These are phyloP conservation scores for Rhizoctonia solani DNA, from an alignment of 1,284 basidiomycete genomes.

Conservation along the genomic window DNA sequence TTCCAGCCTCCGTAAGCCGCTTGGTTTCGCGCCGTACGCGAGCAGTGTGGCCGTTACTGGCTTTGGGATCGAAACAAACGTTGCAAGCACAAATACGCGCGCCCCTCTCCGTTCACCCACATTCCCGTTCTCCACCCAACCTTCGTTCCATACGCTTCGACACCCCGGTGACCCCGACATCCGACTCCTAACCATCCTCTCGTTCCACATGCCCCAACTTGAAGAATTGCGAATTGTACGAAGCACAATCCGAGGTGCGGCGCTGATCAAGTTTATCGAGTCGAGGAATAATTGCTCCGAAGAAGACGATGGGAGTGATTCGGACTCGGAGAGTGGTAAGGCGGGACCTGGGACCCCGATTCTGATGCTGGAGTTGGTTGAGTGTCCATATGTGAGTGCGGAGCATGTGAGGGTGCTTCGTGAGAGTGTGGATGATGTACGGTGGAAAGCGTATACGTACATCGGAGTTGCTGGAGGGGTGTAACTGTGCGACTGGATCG, in stretches of 20 bases:
- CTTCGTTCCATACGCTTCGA: conserved; percentile 13
- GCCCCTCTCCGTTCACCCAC: background rate
- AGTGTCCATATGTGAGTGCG: conserved; percentile 26
- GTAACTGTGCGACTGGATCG: too few relatives aligned
- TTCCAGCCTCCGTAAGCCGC: too few relatives aligned
- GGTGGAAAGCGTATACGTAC: conserved; percentile 27
- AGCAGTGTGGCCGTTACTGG: background rate
- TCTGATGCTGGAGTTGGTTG: conserved; percentile 18
- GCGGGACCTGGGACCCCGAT: conserved; percentile 21
- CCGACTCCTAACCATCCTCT: background rate
- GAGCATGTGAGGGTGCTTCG: conserved; percentile 22
- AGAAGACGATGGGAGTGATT: background rate
- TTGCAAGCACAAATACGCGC: background rate
- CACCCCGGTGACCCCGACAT: conserved; percentile 18
- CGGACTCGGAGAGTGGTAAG: background rate
- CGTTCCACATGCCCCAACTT: conserved; percentile 18
- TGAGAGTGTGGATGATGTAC: conserved; percentile 29
- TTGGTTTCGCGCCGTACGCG: conserved; percentile 11
- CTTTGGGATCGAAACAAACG: too few relatives aligned
- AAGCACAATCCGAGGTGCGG: conserved; percentile 14
- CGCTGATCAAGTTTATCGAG: conserved; percentile 17
- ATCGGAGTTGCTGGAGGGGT: too few relatives aligned
- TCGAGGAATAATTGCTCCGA: conserved; percentile 14
- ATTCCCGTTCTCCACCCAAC: background rate
- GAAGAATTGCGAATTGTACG: conserved; percentile 21